Base-by-base conservation (phyloP, 202 grass and related monocot species). In the Dendrocalamus latiflorus region DNA sequence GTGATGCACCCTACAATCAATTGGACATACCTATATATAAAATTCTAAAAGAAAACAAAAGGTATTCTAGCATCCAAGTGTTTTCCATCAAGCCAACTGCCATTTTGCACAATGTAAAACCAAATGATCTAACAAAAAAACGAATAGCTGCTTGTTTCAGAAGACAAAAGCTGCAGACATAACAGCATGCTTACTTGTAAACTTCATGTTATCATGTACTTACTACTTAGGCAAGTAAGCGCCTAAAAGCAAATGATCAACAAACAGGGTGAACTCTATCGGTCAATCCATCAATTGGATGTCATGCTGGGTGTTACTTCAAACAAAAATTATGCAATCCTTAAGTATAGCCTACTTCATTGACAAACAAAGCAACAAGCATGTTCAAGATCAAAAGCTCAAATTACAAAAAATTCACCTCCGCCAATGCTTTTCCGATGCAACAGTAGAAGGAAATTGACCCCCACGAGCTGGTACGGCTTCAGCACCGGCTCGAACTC, bases 371-470 rank as follows among this genome's bases (percentile, higher is more conserved):
- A 50, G 28, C 43, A 86, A 38, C 44, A 47, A 60, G 20, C 33
- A 83, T 48, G 73, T 39, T 78, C 49, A 18, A 44, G 25, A 45
- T 60, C 20, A 70, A 33, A 45, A 54, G 13, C 39, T 74, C 8
- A 68, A 61, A 56, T 42, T 36, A 55, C 2, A 78, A 48, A 67
- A 47, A 67, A 2, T 64, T 89, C 73, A 98, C 95, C 95, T 91
- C 95, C 93, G 4, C 93, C 95, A n/a, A 98, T 98, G 74, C 81
- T 85, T 88, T 93, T 98, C 33, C 77, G 90, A 80, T 95, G 92
- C 72, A 98, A 80, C 0, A 98, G 81, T 64, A 98, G 87, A 85
- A 98, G 91, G 65, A 95, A 98, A 90, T 98, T 98, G 76, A 98
- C 95, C 21, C 95, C 95, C 38, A 98, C 95, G 8, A 98, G 87